Percentiles rank a stretch among this genome's conserved stretches.
phyloP scores from a whole-genome alignment of 345 rosid genomes.

The Lumnitzera littorea region DNA sequence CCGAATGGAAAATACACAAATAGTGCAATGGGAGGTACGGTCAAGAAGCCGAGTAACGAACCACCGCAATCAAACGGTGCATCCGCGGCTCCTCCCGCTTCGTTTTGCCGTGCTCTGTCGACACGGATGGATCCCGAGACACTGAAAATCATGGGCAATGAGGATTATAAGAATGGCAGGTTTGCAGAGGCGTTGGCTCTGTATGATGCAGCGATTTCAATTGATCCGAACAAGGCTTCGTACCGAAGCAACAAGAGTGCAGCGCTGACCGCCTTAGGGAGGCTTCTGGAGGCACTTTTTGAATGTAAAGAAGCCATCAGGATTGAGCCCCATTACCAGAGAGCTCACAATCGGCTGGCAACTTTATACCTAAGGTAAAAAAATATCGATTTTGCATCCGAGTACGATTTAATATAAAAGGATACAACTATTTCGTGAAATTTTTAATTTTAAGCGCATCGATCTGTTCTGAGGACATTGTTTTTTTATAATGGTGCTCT shows the following conservation, averaged over 20 bases:
- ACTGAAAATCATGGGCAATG: conserved; percentile 90
- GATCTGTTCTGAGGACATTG: no score
- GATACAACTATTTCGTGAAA: no score
- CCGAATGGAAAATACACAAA: conserved; percentile 28
- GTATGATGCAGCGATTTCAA: conserved; percentile 89
- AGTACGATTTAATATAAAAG: no score
- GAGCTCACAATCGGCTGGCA: conserved; percentile 93
- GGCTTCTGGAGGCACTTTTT: conserved; percentile 76
- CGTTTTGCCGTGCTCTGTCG: conserved; percentile 76
- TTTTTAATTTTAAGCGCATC: no score
- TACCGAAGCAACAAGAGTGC: conserved; percentile 93
- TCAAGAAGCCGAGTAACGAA: conserved; percentile 23
- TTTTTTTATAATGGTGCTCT: background rate
- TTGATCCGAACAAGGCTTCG: conserved; percentile 81
- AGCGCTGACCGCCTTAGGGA: conserved; percentile 77
- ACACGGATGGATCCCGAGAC: conserved; percentile 96
- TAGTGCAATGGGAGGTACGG: conserved; percentile 46
- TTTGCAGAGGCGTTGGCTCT: conserved; percentile 80
- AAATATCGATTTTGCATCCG: no score
- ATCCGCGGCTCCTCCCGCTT: conserved; percentile 16
- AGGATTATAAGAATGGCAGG: conserved; percentile 91
- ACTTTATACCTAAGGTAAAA: conserved; percentile 67
- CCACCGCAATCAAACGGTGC: conserved; percentile 8
- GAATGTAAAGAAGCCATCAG: conserved; percentile 91
- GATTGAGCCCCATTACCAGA: conserved; percentile 75